Percentiles rank a stretch among this genome's conserved stretches.
These are phyloP conservation scores for Hypoxylon trugodes DNA, from an alignment of 495 filamentous ascomycete genomes.

Conservation along the genomic window DNA sequence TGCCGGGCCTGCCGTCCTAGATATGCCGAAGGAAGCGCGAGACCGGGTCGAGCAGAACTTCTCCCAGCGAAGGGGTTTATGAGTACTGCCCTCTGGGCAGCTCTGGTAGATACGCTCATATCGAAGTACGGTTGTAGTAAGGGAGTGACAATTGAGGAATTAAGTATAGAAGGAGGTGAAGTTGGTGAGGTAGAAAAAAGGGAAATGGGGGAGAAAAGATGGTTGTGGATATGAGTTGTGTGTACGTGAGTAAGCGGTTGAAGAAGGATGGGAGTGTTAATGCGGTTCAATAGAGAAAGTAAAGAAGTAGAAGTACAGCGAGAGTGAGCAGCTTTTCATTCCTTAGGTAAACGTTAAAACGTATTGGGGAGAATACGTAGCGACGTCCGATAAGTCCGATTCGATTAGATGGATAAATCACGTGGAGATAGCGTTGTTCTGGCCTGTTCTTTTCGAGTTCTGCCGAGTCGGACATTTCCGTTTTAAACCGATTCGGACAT, in stretches of 20 bases:
- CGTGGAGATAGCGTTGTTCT: conserved; percentile 32
- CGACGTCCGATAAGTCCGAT: conserved; percentile 37
- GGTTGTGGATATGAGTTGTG: not conserved
- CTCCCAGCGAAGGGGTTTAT: conserved; percentile 59
- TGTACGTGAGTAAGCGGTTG: conserved; percentile 17
- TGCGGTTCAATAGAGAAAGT: conserved; percentile 8
- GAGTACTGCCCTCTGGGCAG: conserved; percentile 65
- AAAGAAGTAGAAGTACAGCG: not conserved
- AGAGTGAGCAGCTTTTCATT: conserved; percentile 3
- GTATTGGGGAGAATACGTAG: too few species aligned
- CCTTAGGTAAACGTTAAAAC: conserved; percentile 2
- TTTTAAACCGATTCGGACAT: conserved; percentile 5
- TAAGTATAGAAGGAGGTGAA: too few species aligned
- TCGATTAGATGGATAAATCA: conserved; percentile 20
- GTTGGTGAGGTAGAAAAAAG: not conserved
- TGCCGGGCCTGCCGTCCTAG: conserved; percentile 36
- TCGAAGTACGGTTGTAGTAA: too few species aligned
- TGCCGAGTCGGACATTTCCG: conserved; percentile 16
- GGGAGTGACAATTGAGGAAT: conserved; percentile 1
- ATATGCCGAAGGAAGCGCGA: conserved; percentile 42
- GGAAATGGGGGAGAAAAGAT: conserved; percentile 1
- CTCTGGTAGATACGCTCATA: conserved; percentile 69
- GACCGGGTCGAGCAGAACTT: conserved; percentile 43
- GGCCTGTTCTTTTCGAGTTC: conserved; percentile 4
- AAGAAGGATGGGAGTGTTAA: conserved; percentile 24